Conservation (phyloP, 1,139 yeast species). For the Sugiyamaella castrensis region DNA sequence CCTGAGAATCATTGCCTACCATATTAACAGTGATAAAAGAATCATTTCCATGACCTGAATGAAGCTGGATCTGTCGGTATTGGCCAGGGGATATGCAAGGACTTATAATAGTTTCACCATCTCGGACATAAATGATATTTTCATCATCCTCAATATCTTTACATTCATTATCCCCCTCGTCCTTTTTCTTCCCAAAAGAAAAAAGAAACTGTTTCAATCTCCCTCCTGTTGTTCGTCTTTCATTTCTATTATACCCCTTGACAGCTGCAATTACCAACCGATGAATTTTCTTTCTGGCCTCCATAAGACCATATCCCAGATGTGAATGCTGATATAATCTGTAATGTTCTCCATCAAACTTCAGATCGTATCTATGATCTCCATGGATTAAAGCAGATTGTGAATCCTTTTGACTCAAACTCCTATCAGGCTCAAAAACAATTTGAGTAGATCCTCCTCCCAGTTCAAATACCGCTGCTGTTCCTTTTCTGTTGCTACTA, state of each 20-base stretch:
- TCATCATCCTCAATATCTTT: too few relatives aligned
- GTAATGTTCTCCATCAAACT: slow-evolving; percentile 72
- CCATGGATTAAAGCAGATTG: slow-evolving; percentile 69
- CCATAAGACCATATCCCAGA: slow-evolving; percentile 88
- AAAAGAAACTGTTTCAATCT: not conserved
- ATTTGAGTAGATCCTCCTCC: slow-evolving; percentile 98
- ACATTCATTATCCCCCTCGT: not conserved
- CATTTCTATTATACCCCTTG: slow-evolving; percentile 4
- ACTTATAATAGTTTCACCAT: slow-evolving; percentile 43
- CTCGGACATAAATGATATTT: slow-evolving; percentile 3
- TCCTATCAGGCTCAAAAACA: slow-evolving; percentile 77
- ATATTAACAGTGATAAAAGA: slow-evolving; percentile 51
- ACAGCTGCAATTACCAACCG: slow-evolving; percentile 30
- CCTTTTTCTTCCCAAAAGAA: slow-evolving; percentile 3
- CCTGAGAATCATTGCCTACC: slow-evolving; percentile 58
- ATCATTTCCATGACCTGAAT: slow-evolving; percentile 19
- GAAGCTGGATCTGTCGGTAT: slow-evolving; percentile 39
- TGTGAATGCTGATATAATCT: slow-evolving; percentile 84
- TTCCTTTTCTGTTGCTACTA: slow-evolving; percentile 33
- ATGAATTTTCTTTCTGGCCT: slow-evolving; percentile 82
- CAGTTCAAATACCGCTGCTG: slow-evolving; percentile 90
- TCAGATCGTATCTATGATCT: slow-evolving; percentile 73
- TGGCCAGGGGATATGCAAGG: slow-evolving; percentile 82
- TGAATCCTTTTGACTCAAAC: slow-evolving; percentile 30
- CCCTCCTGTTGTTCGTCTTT: slow-evolving; percentile 1